Evolutionary conservation across 306 rosid genomes (phyloP), one percentile per base, ranked within the genome.

Genomic region (Trifolium fragiferum): DNA sequence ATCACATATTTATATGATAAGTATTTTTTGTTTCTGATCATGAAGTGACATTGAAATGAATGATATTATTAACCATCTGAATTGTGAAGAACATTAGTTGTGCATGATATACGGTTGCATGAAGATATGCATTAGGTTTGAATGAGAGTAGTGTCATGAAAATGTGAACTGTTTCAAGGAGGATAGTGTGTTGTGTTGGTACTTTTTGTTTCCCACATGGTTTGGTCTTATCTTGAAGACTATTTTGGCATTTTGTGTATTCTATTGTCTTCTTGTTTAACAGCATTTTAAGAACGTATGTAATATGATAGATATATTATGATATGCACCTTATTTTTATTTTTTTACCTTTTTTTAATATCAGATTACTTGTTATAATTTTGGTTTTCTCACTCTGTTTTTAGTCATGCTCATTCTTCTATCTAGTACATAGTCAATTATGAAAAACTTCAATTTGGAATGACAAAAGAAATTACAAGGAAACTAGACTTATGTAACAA

Each of bases 401-500:
- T 40, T 10, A 4, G 5, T 30, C 33, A 30, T 30, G 6, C 7
- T 4, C 6, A 30, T 30, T 21, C 1, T 1, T 21, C 25, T 21
- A 21, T 21, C 2, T 21, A 21, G 25, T 21, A 2, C 1, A 21
- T 21, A 21, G 25, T 21, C 25, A 21, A 21, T 21, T 21, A 21
- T 21, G 2, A 23, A 23, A 23, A 23, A 23, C 27, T 23, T 23
- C 27, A 33, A n/a, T 18, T 8, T 37, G 23, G 18, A 53, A 70
- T 3, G 35, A 62, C 33, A 21, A n/a, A 0, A 43, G 50, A 61
- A 65, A 70, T 18, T 59, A 75, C 19, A 23, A 37, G 64, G 44
- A 50, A 30, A 77, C 79, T 77, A 75, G 71, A 88, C 84, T 69
- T 70, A 27, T 80, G 66, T 55, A 54, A 78, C 65, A 16, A 53